Evolutionary conservation across 208 protist species (phyloP).

Genomic region (Trypanosoma vivax): DNA sequence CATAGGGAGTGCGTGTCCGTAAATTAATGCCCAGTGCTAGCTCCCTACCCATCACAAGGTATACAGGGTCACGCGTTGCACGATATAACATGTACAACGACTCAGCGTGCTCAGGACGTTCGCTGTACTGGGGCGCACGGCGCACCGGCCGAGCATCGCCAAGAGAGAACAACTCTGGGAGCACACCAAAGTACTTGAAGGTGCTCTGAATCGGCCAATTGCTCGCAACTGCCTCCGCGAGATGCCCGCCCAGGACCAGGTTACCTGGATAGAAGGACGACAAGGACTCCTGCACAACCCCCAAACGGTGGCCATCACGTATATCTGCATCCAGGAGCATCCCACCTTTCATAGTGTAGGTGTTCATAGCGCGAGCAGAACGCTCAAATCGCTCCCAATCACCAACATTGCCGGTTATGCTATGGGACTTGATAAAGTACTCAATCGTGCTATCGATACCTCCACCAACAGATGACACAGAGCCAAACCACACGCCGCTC

Average conservation of each 20-base stretch:
- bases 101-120: constrained; percentile 87
- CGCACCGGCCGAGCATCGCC: background rate
- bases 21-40: constrained; percentile 48
- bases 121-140: constrained; percentile 30
- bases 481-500: constrained; percentile 19
- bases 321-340: constrained; percentile 62
- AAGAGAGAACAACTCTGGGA: constrained; percentile 60
- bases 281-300: constrained; percentile 43
- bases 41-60: constrained; percentile 58
- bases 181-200: constrained; percentile 54
- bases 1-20: constrained; percentile 40
- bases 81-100: constrained; percentile 74
- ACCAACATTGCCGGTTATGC: constrained; percentile 49
- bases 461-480: constrained; percentile 45
- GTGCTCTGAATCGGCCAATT: constrained; percentile 49
- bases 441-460: constrained; percentile 78
- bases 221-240: constrained; percentile 33
- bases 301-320: constrained; percentile 12
- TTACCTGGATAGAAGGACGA: constrained; percentile 78
- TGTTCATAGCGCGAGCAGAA: constrained; percentile 11
- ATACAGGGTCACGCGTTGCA: constrained; percentile 53
- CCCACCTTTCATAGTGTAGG: constrained; percentile 20
- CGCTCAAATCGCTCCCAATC: constrained; percentile 45
- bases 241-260: constrained; percentile 52
- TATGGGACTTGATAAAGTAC: constrained; percentile 80